Conservation (phyloP, 768 basidiomycete genomes). For the Infundibulicybe gibba region DNA sequence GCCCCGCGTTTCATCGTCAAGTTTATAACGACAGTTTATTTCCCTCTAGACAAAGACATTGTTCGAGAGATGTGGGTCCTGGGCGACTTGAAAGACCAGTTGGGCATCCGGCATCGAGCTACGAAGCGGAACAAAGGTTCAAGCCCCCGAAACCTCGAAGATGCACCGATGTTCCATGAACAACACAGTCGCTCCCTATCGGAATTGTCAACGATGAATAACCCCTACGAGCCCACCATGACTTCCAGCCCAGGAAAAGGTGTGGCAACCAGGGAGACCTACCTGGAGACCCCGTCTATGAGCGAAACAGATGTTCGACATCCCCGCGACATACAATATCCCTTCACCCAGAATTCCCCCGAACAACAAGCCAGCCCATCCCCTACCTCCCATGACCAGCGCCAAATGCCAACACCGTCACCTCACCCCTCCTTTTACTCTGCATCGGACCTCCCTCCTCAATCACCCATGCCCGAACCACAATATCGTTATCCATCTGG, state of each 20-base stretch:
- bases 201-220: slow-evolving; percentile 42
- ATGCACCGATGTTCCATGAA: slow-evolving; percentile 67
- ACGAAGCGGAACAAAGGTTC: slow-evolving; percentile 35
- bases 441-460: slow-evolving; percentile 56
- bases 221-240: slow-evolving; percentile 46
- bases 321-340: slow-evolving; percentile 22
- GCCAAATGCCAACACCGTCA: slow-evolving; percentile 21
- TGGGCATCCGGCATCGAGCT: slow-evolving; percentile 69
- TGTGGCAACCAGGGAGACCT: slow-evolving; percentile 41
- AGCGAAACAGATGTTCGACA: slow-evolving; percentile 25
- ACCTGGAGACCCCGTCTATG: slow-evolving; percentile 41
- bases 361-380: slow-evolving; percentile 20
- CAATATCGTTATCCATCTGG: slow-evolving; percentile 42
- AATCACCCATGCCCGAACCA: slow-evolving; percentile 57
- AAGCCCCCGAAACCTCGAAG: slow-evolving; percentile 42
- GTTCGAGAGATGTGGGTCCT: slow-evolving; percentile 89
- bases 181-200: slow-evolving; percentile 64
- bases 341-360: too few species aligned
- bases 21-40: slow-evolving; percentile 65
- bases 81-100: slow-evolving; percentile 78
- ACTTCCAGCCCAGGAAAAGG: slow-evolving; percentile 24
- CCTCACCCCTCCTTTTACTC: slow-evolving; percentile 67
- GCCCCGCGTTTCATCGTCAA: slow-evolving; percentile 83
- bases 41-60: slow-evolving; percentile 84
- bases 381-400: slow-evolving; percentile 17